Evolutionary conservation across 2,329 filamentous ascomycete species (phyloP).

Genomic region (Pseudocercospora fuligena): DNA sequence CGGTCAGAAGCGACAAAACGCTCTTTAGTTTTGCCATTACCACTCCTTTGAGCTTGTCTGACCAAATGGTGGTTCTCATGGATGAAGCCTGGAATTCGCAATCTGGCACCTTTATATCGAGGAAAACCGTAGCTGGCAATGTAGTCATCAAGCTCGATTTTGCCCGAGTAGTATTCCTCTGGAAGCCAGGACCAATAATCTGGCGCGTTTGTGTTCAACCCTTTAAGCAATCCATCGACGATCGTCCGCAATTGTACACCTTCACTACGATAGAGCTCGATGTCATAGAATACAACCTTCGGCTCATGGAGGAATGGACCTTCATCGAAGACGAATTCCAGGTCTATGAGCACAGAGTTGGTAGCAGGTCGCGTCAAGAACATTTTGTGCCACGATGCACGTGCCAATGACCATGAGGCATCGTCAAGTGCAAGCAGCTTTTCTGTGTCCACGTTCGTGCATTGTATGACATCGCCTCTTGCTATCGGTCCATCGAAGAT

Average conservation of each 20-base stretch:
- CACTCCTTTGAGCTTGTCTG: neutral
- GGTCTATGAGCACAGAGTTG: neutral
- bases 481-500: neutral
- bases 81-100: neutral
- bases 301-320: neutral
- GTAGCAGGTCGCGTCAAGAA: neutral
- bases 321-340: constrained; percentile 1
- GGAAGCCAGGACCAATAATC: constrained; percentile 1
- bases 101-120: neutral
- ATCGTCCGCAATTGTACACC: neutral
- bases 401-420: neutral
- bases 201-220: neutral
- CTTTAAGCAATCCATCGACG: neutral
- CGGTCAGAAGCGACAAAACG: neutral
- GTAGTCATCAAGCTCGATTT: neutral
- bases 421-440: neutral
- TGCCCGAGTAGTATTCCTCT: neutral
- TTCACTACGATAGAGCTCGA: constrained; percentile 1
- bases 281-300: neutral
- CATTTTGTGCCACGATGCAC: neutral
- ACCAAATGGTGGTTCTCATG: neutral
- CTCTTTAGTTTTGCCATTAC: constrained; percentile 3
- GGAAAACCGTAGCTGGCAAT: constrained; percentile 8
- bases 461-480: neutral
- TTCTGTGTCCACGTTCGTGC: neutral